phyloP scores from a whole-genome alignment of 2,329 filamentous ascomycete genomes.

The Cyclaneusma minus region DNA sequence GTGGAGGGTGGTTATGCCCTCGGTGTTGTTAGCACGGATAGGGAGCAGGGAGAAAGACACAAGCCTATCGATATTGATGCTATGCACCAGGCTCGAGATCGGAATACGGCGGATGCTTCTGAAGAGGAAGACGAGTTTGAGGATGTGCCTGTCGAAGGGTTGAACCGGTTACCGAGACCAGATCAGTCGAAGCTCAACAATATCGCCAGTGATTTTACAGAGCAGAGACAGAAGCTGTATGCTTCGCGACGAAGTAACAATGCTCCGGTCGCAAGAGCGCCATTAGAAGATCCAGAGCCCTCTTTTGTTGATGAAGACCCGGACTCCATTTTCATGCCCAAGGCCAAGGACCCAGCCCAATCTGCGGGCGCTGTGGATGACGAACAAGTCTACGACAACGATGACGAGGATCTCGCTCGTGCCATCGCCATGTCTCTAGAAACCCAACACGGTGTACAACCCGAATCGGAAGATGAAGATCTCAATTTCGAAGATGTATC shows the following conservation, averaged over 20 bases:
- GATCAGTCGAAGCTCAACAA: constrained; percentile 13
- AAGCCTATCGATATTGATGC: constrained; percentile 88
- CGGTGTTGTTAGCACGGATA: constrained; percentile 79
- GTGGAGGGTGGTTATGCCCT: constrained; percentile 93
- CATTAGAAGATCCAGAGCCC: constrained; percentile 11
- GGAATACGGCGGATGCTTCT: constrained; percentile 41
- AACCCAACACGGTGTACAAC: constrained; percentile 32
- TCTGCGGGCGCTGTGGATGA: constrained; percentile 4
- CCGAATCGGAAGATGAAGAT: constrained; percentile 20
- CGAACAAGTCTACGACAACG: constrained; percentile 27
- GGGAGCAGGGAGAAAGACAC: constrained; percentile 60
- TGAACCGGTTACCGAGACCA: constrained; percentile 18
- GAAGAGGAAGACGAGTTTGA: constrained; percentile 48
- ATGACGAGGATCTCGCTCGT: constrained; percentile 61
- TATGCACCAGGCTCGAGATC: constrained; percentile 28
- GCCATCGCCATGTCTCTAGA: constrained; percentile 79
- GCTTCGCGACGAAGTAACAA: constrained; percentile 7
- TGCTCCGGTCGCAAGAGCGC: constrained; percentile 6
- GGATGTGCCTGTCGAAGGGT: constrained; percentile 20
- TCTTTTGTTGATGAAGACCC: constrained; percentile 12
- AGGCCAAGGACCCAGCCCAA: constrained; percentile 3
- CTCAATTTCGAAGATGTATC: constrained; percentile 34
- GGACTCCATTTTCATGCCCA: constrained; percentile 1
- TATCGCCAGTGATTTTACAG: constrained; percentile 13
- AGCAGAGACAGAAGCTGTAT: constrained; percentile 10